Conservation (phyloP, 495 filamentous ascomycete genomes). For the Parmelia sp. region DNA sequence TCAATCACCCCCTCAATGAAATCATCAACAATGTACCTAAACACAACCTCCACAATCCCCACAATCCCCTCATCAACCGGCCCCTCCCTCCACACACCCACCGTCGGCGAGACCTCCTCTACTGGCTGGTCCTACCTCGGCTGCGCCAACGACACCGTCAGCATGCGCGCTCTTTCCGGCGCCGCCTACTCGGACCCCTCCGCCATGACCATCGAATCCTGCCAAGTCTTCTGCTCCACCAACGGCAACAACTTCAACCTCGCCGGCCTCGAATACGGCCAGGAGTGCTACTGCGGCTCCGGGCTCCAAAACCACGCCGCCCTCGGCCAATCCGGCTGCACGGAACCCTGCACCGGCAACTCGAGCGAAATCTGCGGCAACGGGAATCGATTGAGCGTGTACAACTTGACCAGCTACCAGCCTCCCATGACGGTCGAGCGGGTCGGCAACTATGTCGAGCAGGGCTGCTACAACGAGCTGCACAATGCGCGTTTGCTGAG, state of each 20-base stretch:
- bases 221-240: conserved; percentile 13
- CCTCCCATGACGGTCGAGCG: not conserved
- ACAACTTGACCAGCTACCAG: not conserved
- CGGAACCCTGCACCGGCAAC: too few species aligned
- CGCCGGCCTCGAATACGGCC: too few species aligned
- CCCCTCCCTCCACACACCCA: conserved; percentile 4
- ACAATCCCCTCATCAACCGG: not conserved
- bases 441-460: not conserved
- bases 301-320: too few species aligned
- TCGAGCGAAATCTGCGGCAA: too few species aligned
- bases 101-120: conserved; percentile 12
- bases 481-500: not conserved
- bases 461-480: not conserved
- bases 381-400: too few species aligned
- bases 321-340: too few species aligned
- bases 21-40: too few species aligned
- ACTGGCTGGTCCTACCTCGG: conserved; percentile 20
- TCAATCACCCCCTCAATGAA: too few species aligned
- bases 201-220: conserved; percentile 40
- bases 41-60: not conserved
- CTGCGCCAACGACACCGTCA: conserved; percentile 32
- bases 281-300: too few species aligned
- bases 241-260: too few species aligned
- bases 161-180: conserved; percentile 23
- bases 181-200: conserved; percentile 30